Conservation (phyloP, 371 early-diverging fungal genomes). For the Mortierella sp. region DNA sequence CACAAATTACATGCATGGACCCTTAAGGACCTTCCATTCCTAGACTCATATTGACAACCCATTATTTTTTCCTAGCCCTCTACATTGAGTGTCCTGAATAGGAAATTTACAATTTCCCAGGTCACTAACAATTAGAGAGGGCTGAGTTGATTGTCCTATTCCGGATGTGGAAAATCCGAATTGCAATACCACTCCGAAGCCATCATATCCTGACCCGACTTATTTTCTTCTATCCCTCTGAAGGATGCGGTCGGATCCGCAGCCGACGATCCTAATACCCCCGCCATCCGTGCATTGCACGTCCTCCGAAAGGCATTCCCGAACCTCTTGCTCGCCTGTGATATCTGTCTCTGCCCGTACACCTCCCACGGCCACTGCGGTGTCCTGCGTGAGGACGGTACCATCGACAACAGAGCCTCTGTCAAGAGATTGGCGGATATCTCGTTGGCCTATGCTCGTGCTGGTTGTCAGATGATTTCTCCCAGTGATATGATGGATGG, state of each 20-base stretch:
- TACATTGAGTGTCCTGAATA: too few species aligned
- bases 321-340: constrained; percentile 87
- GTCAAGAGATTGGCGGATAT: constrained; percentile 88
- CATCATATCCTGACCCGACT: not conserved
- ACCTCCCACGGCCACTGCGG: constrained; percentile 98
- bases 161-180: constrained; percentile 7
- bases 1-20: too few species aligned
- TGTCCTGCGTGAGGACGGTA: constrained; percentile 82
- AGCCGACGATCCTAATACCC: constrained; percentile 90
- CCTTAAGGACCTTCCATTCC: too few species aligned
- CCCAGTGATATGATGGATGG: constrained; percentile 99
- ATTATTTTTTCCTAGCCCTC: not conserved
- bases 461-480: constrained; percentile 89
- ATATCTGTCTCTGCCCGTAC: constrained; percentile 97
- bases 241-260: constrained; percentile 84
- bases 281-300: constrained; percentile 87
- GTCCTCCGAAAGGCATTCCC: constrained; percentile 86
- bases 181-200: not conserved
- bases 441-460: constrained; percentile 87
- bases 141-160: too few species aligned
- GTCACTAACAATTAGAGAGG: too few species aligned
- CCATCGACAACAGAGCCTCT: constrained; percentile 82
- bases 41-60: not conserved
- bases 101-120: too few species aligned
- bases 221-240: constrained; percentile 10